These are phyloP conservation scores for Neofusicoccum kwambonambiense DNA, from an alignment of 2,329 filamentous ascomycete genomes.

Conservation along the genomic window DNA sequence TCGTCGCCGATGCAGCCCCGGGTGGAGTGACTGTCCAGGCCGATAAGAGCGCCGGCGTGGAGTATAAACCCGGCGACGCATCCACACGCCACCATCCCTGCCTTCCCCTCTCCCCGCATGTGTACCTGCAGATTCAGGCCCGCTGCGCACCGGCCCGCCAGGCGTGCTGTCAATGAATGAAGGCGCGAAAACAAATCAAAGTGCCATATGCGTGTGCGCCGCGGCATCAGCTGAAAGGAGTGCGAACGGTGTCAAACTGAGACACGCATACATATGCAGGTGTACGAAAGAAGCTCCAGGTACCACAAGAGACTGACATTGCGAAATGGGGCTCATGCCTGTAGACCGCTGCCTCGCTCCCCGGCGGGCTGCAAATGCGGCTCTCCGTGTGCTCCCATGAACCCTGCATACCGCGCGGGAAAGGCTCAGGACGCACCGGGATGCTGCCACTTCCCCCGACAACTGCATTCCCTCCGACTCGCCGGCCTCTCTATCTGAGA, in stretches of 20 bases:
- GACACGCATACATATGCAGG: slow-evolving; percentile 5
- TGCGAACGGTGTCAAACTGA: slow-evolving; percentile 9
- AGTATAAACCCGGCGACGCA: slow-evolving; percentile 1
- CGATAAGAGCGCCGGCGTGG: background rate
- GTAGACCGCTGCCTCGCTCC: background rate
- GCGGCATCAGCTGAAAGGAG: background rate
- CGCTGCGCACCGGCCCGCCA: background rate
- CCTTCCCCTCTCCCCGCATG: slow-evolving; percentile 6
- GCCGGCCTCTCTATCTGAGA: slow-evolving; percentile 11
- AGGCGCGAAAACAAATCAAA: slow-evolving; percentile 6
- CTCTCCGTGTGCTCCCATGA: slow-evolving; percentile 9
- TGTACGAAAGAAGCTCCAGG: slow-evolving; percentile 5
- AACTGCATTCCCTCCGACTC: background rate
- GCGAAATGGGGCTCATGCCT: slow-evolving; percentile 14
- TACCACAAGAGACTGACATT: slow-evolving; percentile 5
- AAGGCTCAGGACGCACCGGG: background rate
- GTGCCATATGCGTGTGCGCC: background rate
- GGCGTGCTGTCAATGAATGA: slow-evolving; percentile 1
- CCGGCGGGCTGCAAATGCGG: slow-evolving; percentile 1
- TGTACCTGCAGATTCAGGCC: slow-evolving; percentile 9
- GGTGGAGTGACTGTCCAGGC: background rate
- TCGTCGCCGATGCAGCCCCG: background rate
- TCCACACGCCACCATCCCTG: slow-evolving; percentile 8
- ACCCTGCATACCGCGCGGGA: slow-evolving; percentile 7
- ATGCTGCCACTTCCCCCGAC: background rate